Percentiles rank a stretch among this genome's conserved stretches.
phyloP scores from a whole-genome alignment of 345 rosid genomes.

The Cochlearia excelsa region DNA sequence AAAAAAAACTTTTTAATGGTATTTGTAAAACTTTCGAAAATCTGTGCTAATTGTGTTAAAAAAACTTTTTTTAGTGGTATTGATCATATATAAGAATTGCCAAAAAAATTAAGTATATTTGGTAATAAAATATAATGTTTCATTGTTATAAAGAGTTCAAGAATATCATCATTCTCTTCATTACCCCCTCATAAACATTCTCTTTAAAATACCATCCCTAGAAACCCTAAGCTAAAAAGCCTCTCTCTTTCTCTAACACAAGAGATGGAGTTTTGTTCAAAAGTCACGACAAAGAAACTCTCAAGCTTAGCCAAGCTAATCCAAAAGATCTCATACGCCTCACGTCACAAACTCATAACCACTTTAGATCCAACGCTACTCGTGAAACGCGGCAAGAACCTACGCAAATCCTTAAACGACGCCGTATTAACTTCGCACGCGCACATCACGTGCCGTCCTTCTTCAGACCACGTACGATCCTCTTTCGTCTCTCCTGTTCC shows the following conservation, averaged over 20 bases:
- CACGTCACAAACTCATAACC: conserved; percentile 33
- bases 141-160: conserved; percentile 28
- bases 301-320: conserved; percentile 25
- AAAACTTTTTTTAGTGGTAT: too few relatives aligned
- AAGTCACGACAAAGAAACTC: conserved; percentile 39
- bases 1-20: too few relatives aligned
- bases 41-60: too few relatives aligned
- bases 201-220: conserved; percentile 23
- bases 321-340: conserved; percentile 35
- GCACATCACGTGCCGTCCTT: conserved; percentile 65
- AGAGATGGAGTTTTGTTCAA: conserved; percentile 35
- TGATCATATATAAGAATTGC: too few relatives aligned
- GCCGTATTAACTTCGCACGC: conserved; percentile 41
- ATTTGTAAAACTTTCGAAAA: too few relatives aligned
- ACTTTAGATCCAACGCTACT: conserved; percentile 32
- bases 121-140: conserved; percentile 10
- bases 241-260: conserved; percentile 13
- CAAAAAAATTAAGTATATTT: too few relatives aligned
- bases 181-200: conserved; percentile 21
- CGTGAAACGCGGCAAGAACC: conserved; percentile 36
- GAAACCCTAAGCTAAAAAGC: conserved; percentile 8
- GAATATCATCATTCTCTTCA: conserved; percentile 33
- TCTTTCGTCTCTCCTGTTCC: conserved; percentile 68
- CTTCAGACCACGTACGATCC: conserved; percentile 38
- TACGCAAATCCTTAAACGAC: conserved; percentile 37